Conservation (phyloP, 2,329 filamentous ascomycete genomes). For the Neonectria sp. region DNA sequence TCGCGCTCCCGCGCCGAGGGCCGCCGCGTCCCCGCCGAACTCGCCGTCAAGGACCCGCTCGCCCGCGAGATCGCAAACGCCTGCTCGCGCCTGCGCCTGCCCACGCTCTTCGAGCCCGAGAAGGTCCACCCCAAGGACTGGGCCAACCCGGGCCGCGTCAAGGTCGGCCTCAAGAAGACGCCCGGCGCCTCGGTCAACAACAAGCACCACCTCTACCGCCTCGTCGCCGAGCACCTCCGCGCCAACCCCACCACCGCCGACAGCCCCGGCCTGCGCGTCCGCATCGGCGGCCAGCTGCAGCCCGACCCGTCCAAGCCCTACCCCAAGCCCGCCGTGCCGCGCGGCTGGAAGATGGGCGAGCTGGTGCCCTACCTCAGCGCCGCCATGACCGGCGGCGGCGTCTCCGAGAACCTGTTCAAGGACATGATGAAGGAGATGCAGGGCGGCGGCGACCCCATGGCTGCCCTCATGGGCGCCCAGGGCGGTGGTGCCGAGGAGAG, state of each 20-base stretch:
- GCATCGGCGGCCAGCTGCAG: conserved; percentile 79
- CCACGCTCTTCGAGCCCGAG: conserved; percentile 88
- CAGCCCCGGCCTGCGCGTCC: conserved; percentile 76
- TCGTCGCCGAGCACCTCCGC: conserved; percentile 83
- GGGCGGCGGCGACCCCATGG: conserved; percentile 62
- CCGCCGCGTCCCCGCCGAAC: conserved; percentile 79
- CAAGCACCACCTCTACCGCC: conserved; percentile 90
- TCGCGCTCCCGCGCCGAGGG: conserved; percentile 82
- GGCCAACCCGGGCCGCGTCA: conserved; percentile 94
- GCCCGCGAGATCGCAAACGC: conserved; percentile 92
- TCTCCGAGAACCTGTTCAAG: conserved; percentile 94
- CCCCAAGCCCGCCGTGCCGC: conserved; percentile 81
- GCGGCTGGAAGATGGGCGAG: conserved; percentile 91
- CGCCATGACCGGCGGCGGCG: conserved; percentile 91
- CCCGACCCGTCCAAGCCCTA: conserved; percentile 76
- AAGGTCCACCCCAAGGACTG: conserved; percentile 97
- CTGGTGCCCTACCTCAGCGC: conserved; percentile 90
- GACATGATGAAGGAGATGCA: conserved; percentile 98
- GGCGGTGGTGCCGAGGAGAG: conserved; percentile 47
- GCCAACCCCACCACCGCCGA: conserved; percentile 83
- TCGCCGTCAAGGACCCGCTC: conserved; percentile 88
- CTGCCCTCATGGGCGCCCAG: conserved; percentile 58
- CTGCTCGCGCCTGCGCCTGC: conserved; percentile 79
- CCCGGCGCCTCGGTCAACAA: conserved; percentile 66
- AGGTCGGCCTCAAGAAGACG: conserved; percentile 74